phyloP scores from a whole-genome alignment of 768 basidiomycete genomes.

The Suillus weaverae region DNA sequence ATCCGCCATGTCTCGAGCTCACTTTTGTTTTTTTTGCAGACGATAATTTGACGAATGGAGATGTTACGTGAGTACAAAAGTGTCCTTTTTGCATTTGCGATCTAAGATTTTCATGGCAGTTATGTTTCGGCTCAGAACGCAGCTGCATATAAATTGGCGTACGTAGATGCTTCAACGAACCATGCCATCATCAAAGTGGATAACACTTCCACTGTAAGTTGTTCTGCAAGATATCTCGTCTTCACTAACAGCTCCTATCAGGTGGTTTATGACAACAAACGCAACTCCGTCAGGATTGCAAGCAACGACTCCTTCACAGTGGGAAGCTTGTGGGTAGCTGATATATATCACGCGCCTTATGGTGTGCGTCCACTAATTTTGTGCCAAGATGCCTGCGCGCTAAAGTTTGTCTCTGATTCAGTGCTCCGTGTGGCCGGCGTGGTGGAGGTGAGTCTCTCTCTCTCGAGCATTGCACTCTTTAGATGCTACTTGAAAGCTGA shows the following conservation, averaged over 20 bases:
- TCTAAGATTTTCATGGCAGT: constrained; percentile 29
- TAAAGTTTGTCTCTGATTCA: constrained; percentile 23
- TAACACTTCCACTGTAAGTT: constrained; percentile 55
- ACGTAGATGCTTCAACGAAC: constrained; percentile 59
- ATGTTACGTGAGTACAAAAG: constrained; percentile 44
- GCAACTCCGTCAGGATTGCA: constrained; percentile 68
- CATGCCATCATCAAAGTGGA: constrained; percentile 80
- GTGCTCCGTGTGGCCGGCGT: constrained; percentile 76
- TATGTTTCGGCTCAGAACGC: constrained; percentile 49
- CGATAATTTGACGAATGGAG: constrained; percentile 72
- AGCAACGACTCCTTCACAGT: constrained; percentile 54
- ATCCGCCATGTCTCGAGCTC: background rate
- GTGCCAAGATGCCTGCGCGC: constrained; percentile 3
- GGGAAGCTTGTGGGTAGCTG: constrained; percentile 64
- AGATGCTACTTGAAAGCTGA: background rate
- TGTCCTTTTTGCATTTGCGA: background rate
- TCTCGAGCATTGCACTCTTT: background rate
- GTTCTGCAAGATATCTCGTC: background rate
- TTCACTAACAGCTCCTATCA: constrained; percentile 10
- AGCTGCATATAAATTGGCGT: constrained; percentile 52
- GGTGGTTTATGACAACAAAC: constrained; percentile 49
- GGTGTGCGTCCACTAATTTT: constrained; percentile 44
- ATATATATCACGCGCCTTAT: constrained; percentile 65
- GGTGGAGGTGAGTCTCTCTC: constrained; percentile 40
- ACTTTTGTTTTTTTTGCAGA: constrained; percentile 34